Evolutionary conservation across 2,329 filamentous ascomycete species (phyloP).

Genomic region (Penicillium sclerotiorum): DNA sequence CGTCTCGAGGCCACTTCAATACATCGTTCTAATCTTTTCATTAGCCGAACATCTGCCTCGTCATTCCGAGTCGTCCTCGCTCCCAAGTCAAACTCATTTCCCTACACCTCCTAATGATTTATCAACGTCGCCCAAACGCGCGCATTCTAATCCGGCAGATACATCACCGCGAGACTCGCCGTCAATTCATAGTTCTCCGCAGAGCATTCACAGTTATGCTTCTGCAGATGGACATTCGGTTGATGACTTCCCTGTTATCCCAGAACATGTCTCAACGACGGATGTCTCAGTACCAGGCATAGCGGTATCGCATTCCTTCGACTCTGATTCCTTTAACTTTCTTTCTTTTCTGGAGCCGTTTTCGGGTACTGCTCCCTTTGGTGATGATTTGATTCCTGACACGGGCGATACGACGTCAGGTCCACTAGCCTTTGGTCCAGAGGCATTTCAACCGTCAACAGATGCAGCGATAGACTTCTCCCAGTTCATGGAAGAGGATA

Average conservation of each 20-base stretch:
- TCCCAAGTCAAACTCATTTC: constrained; percentile 9
- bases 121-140: constrained; percentile 12
- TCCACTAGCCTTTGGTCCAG: constrained; percentile 4
- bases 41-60: no score
- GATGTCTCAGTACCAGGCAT: constrained; percentile 7
- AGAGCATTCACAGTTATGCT: constrained; percentile 18
- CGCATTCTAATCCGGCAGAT: constrained; percentile 1
- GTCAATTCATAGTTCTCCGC: constrained; percentile 17
- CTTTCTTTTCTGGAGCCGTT: constrained; percentile 23
- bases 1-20: no score
- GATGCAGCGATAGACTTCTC: constrained; percentile 33
- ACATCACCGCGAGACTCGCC: constrained; percentile 17
- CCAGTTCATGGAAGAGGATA: constrained; percentile 35
- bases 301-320: constrained; percentile 18
- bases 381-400: constrained; percentile 15
- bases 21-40: no score
- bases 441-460: constrained; percentile 8
- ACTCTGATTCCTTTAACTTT: constrained; percentile 19
- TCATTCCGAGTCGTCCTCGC: background rate
- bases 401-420: constrained; percentile 4
- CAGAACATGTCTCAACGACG: constrained; percentile 8
- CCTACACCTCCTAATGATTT: constrained; percentile 23
- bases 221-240: constrained; percentile 15
- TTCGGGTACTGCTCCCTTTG: constrained; percentile 14
- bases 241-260: constrained; percentile 11